Evolutionary conservation across 139 green algal species (phyloP).

Genomic region (Closterium sp.): DNA sequence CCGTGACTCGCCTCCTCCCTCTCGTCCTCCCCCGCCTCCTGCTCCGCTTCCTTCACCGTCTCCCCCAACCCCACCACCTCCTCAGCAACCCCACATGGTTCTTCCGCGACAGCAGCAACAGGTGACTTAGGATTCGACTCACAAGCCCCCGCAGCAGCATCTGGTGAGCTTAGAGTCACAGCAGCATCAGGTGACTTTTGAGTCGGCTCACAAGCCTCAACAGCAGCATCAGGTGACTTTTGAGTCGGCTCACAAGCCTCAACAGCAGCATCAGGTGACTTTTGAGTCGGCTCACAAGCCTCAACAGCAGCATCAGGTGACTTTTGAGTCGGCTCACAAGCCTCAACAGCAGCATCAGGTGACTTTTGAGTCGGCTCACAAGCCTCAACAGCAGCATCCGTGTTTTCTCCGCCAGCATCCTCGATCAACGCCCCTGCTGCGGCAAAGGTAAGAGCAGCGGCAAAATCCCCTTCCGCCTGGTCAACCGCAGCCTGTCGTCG

Average conservation of each 20-base stretch:
- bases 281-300: not conserved
- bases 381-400: not conserved
- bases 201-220: too few species aligned
- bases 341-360: not conserved
- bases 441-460: not conserved
- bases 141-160: too few species aligned
- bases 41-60: not conserved
- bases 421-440: not conserved
- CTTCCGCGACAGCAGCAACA: too few species aligned
- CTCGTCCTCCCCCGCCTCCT: not conserved
- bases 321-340: too few species aligned
- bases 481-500: not conserved
- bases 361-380: not conserved
- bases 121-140: too few species aligned
- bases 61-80: not conserved
- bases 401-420: not conserved
- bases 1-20: not conserved
- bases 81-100: not conserved
- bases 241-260: too few species aligned
- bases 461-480: not conserved
- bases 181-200: too few species aligned
- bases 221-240: too few species aligned
- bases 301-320: too few species aligned
- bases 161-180: too few species aligned
- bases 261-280: not conserved